A percentile compares a stretch with the other conserved stretches of the same genome.
Conservation (phyloP, 2,329 filamentous ascomycete genomes). For the Bipolaris victoriae region DNA sequence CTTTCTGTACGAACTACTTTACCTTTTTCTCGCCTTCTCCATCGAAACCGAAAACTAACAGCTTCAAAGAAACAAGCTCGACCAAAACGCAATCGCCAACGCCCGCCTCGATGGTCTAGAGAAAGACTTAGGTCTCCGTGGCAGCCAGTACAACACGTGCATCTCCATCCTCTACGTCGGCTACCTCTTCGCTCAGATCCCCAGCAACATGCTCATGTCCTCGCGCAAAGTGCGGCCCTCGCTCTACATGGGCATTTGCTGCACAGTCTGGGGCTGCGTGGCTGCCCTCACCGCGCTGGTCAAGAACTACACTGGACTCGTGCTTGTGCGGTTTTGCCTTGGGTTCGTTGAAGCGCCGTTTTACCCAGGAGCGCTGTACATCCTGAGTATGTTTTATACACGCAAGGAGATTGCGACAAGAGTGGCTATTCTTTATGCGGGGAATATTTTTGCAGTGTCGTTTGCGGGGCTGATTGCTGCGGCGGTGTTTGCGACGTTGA, state of each 20-base stretch:
- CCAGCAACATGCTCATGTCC: slow-evolving; percentile 54
- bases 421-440: slow-evolving; percentile 45
- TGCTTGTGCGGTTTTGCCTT: slow-evolving; percentile 38
- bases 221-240: slow-evolving; percentile 38
- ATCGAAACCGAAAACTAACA: background rate
- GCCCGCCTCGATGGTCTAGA: slow-evolving; percentile 68
- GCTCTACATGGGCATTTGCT: slow-evolving; percentile 41
- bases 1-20: slow-evolving; percentile 33
- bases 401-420: slow-evolving; percentile 52
- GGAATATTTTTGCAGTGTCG: slow-evolving; percentile 46
- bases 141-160: slow-evolving; percentile 52
- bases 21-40: background rate
- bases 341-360: slow-evolving; percentile 52
- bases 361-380: slow-evolving; percentile 65
- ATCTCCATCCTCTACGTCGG: slow-evolving; percentile 45
- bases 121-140: slow-evolving; percentile 50
- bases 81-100: slow-evolving; percentile 69
- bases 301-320: slow-evolving; percentile 38
- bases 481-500: slow-evolving; percentile 36
- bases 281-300: slow-evolving; percentile 35
- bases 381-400: slow-evolving; percentile 69
- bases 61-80: slow-evolving; percentile 44
- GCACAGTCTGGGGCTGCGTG: slow-evolving; percentile 43
- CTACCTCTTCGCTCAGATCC: slow-evolving; percentile 43
- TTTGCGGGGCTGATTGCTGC: slow-evolving; percentile 52